These are phyloP conservation scores for Trichosanthes cucumerina DNA, from an alignment of 306 rosid genomes.

Conservation along the genomic window DNA sequence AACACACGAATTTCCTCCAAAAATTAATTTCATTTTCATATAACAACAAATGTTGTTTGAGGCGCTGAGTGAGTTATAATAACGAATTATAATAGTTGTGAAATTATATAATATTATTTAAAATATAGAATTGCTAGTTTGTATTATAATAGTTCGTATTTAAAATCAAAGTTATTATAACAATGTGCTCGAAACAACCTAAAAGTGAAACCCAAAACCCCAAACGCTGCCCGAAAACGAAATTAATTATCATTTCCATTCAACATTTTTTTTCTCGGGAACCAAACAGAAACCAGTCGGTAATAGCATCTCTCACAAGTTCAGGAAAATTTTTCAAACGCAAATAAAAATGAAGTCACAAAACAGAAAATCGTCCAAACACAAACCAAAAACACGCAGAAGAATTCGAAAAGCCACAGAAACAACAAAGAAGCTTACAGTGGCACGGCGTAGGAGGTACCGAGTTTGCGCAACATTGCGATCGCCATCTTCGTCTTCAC, in stretches of 20 bases:
- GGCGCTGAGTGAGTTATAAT: too few species aligned
- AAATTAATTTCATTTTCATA: background rate
- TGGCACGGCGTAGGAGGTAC: conserved; percentile 30
- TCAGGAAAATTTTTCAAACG: background rate
- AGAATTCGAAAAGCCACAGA: background rate
- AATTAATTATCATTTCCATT: background rate
- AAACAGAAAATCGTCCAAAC: too few species aligned
- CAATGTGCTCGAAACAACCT: too few species aligned
- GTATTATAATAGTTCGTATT: too few species aligned
- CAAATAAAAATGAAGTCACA: background rate
- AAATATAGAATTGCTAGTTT: too few species aligned
- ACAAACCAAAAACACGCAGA: background rate
- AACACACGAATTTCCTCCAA: background rate
- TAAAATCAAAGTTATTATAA: too few species aligned
- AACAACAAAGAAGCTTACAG: conserved; percentile 22
- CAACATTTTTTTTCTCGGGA: background rate
- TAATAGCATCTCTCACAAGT: background rate
- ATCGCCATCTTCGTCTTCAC: conserved; percentile 24
- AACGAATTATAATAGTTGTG: too few species aligned
- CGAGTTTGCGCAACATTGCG: conserved; percentile 20
- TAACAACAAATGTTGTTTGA: too few species aligned
- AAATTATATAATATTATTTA: too few species aligned
- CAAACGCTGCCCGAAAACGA: background rate
- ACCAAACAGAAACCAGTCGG: background rate
- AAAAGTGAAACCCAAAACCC: too few species aligned